Percentiles rank a stretch among this genome's conserved stretches.
Conservation (phyloP, 2,329 filamentous ascomycete genomes). For the Penicillium sp. region DNA sequence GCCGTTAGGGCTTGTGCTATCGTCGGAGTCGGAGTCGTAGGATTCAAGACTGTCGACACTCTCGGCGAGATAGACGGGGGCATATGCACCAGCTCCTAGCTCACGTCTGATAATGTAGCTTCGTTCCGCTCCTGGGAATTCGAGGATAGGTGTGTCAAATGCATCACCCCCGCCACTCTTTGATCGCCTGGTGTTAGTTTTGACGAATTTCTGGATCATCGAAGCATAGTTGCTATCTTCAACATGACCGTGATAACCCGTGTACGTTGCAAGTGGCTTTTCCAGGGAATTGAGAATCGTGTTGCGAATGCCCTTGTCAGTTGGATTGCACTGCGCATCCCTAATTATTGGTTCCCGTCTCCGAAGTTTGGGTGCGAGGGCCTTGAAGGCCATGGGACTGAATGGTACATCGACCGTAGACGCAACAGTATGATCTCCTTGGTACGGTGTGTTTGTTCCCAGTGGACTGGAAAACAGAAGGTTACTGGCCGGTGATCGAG, state of each 20-base stretch:
- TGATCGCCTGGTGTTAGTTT: conserved; percentile 56
- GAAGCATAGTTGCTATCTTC: conserved; percentile 63
- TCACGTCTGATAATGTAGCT: conserved; percentile 80
- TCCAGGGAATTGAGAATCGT: conserved; percentile 73
- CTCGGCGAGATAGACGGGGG: conserved; percentile 89
- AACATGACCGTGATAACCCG: conserved; percentile 76
- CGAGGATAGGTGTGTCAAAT: conserved; percentile 62
- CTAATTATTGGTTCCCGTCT: conserved; percentile 67
- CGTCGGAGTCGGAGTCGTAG: conserved; percentile 35
- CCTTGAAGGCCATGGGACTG: conserved; percentile 42
- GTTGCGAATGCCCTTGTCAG: conserved; percentile 71
- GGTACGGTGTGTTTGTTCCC: conserved; percentile 61
- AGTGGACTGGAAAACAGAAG: conserved; percentile 70
- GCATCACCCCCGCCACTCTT: conserved; percentile 59
- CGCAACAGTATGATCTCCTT: conserved; percentile 43
- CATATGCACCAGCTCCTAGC: conserved; percentile 89
- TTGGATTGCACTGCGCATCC: conserved; percentile 83
- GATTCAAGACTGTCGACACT: conserved; percentile 58
- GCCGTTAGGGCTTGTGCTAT: conserved; percentile 47
- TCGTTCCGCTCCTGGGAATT: conserved; percentile 64
- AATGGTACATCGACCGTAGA: conserved; percentile 37
- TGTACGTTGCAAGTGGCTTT: conserved; percentile 70
- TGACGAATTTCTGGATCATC: conserved; percentile 81
- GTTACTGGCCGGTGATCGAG: conserved; percentile 33
- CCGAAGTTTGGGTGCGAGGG: conserved; percentile 25